phyloP scores from a whole-genome alignment of 1,139 yeast genomes.

The Saccharomyces hybrid region DNA sequence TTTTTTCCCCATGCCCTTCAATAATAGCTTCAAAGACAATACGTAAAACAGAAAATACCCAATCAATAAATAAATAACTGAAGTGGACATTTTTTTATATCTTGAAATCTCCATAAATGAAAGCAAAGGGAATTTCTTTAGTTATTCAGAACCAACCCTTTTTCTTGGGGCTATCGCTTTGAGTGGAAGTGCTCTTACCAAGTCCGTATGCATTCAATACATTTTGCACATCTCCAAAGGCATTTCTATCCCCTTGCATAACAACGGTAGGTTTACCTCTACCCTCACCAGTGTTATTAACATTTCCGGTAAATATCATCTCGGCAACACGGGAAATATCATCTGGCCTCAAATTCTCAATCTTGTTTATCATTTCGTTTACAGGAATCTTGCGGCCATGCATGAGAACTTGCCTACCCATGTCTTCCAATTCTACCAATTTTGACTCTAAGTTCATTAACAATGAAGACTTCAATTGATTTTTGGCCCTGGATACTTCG shows the following conservation, averaged over 20 bases:
- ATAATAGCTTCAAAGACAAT: neutral
- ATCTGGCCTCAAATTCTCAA: constrained; percentile 54
- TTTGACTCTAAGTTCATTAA: constrained; percentile 91
- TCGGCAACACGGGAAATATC: constrained; percentile 74
- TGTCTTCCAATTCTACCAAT: constrained; percentile 85
- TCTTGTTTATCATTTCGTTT: constrained; percentile 73
- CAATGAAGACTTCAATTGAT: constrained; percentile 81
- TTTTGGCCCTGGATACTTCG: constrained; percentile 85
- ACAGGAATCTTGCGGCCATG: constrained; percentile 75
- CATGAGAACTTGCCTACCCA: constrained; percentile 90
- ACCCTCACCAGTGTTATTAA: constrained; percentile 42
- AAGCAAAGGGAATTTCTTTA: neutral
- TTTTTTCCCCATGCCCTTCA: neutral
- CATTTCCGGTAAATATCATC: constrained; percentile 64
- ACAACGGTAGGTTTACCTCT: constrained; percentile 72
- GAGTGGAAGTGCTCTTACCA: constrained; percentile 41
- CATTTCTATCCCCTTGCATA: constrained; percentile 79
- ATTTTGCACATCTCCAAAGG: constrained; percentile 74
- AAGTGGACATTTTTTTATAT: neutral
- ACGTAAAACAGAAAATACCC: neutral
- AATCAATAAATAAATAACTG: neutral
- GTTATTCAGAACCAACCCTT: neutral
- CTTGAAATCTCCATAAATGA: neutral
- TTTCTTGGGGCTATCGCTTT: neutral
- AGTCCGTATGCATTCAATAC: constrained; percentile 66